These are phyloP conservation scores for Epichloe coenophiala DNA, from an alignment of 2,329 filamentous ascomycete genomes.

Conservation along the genomic window DNA sequence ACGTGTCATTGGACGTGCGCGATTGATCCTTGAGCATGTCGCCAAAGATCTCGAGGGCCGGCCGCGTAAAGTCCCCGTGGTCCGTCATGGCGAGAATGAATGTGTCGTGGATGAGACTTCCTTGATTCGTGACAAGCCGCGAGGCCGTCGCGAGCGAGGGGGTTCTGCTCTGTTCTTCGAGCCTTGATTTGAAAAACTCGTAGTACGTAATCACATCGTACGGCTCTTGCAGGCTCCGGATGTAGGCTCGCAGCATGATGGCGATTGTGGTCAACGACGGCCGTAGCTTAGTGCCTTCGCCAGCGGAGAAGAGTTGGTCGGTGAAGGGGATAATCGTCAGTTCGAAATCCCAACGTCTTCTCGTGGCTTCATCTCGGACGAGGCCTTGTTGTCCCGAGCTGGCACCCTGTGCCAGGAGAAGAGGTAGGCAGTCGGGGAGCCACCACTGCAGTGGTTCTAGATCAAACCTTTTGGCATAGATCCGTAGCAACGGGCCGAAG, in stretches of 20 bases:
- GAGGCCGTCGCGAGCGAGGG: conserved; percentile 15
- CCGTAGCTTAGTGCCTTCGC: conserved; percentile 12
- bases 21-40: conserved; percentile 34
- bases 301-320: conserved; percentile 17
- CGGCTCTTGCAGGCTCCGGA: conserved; percentile 25
- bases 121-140: conserved; percentile 24
- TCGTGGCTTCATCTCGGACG: conserved; percentile 10
- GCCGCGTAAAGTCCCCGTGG: conserved; percentile 25
- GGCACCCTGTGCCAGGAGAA: conserved; percentile 16
- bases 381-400: conserved; percentile 6
- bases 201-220: conserved; percentile 33
- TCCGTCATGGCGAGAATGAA: conserved; percentile 35
- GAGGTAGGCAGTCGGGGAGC: conserved; percentile 21
- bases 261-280: conserved; percentile 27
- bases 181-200: conserved; percentile 28
- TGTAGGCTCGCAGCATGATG: conserved; percentile 34
- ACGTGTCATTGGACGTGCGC: conserved; percentile 2
- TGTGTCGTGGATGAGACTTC: conserved; percentile 34
- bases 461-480: conserved; percentile 36
- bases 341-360: conserved; percentile 17
- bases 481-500: conserved; percentile 34
- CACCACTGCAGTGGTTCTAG: conserved; percentile 30
- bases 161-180: conserved; percentile 19
- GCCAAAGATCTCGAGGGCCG: conserved; percentile 33
- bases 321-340: conserved; percentile 20